These are phyloP conservation scores for Chenopodium suecicum DNA, from an alignment of 148 eudicot species.

Conservation along the genomic window DNA sequence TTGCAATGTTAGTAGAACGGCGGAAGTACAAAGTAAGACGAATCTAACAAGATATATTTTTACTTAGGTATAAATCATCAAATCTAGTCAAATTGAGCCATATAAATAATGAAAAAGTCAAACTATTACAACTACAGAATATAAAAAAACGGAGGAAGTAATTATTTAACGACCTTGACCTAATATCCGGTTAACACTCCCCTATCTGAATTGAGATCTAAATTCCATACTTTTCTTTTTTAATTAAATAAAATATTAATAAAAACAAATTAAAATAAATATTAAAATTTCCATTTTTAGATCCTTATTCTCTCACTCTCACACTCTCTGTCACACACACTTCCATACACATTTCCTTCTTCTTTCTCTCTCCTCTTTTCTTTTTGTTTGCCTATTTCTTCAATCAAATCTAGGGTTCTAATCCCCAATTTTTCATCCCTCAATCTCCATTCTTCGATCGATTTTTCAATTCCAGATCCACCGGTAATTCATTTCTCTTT, in stretches of 20 bases:
- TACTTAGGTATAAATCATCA: too few relatives aligned
- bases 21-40: too few relatives aligned
- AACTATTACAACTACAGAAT: too few relatives aligned
- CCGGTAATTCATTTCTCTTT: neutral
- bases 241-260: too few relatives aligned
- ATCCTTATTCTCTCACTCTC: slow-evolving; percentile 19
- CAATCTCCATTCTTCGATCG: neutral
- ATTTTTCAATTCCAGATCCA: slow-evolving; percentile 17
- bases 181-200: neutral
- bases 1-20: too few relatives aligned
- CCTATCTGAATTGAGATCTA: neutral
- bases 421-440: neutral
- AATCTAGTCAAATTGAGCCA: too few relatives aligned
- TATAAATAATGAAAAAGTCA: too few relatives aligned
- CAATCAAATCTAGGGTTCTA: slow-evolving; percentile 29
- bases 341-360: neutral
- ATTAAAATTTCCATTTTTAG: slow-evolving; percentile 5
- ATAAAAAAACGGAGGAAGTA: too few relatives aligned
- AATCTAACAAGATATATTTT: too few relatives aligned
- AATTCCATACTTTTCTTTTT: neutral
- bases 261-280: too few relatives aligned
- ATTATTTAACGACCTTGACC: neutral
- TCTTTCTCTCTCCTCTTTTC: neutral
- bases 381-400: slow-evolving; percentile 2
- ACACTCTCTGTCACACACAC: slow-evolving; percentile 11